Base-by-base conservation (phyloP, 2,329 filamentous ascomycete genomes). In the Ophiostoma ulmi region DNA sequence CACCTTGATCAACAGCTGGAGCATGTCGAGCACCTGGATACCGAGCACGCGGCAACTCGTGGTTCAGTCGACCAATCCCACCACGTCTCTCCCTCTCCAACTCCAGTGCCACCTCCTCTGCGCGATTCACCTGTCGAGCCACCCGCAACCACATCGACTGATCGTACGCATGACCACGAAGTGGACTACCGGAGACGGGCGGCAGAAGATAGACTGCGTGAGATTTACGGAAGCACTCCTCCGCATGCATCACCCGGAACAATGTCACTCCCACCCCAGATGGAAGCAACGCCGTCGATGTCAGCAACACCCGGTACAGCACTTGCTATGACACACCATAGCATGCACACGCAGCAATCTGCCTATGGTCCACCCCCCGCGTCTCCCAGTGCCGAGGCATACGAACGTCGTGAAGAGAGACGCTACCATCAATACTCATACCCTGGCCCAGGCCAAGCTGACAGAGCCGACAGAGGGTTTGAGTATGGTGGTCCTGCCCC, bases 151-250 rank as follows among this genome's bases (percentile, higher is more conserved):
- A 39, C 36, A 22, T 2, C 63, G 3, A 22, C 63, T 5, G 35
- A 65, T 20, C 63, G n/a, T 48, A 20, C 44, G 5, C 44, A 65
- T 38, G 31, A 38, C 26, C 61, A 31, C 35, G 61, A 64, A 11
- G 61, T 35, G 36, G 22, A 74, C 74, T 0, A 70, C 11, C 79
- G 80, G 4, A 79, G 79, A 1, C 77, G 77, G 13, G 78, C 78
- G 2, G 84, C 87, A 1, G 83, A 86, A 72, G 84, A 84, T 68
- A 81, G 85, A 1, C 77, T 85, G 41, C 80, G 84, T 5, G 86
- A 88, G 72, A 85, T 85, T 26, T 87, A 88, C 72, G 84, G 83
- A 3, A 76, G 80, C n/a, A 76, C 76, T 22, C 72, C 73, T 39
- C 70, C 72, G 1, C 22, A 58, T 13, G 26, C 63, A 73, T 74